Evolutionary conservation across 441 rosid species (phyloP).

Genomic region (Eruca vesicaria): DNA sequence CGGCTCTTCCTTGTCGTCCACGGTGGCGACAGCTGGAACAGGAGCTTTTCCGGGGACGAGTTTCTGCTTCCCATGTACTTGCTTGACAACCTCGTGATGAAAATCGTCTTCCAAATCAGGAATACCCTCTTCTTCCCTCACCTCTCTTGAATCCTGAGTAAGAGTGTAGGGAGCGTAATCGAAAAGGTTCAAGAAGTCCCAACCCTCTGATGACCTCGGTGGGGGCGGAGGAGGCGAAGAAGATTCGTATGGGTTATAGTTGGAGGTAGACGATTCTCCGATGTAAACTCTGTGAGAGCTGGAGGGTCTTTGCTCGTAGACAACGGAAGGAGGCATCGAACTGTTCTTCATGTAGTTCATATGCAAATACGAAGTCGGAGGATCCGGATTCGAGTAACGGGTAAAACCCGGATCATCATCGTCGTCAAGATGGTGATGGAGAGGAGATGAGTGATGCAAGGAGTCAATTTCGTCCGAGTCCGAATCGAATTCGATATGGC

Average conservation of each 20-base stretch:
- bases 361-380: conserved; percentile 35
- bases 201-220: conserved; percentile 46
- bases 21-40: background rate
- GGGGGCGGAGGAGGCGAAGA: conserved; percentile 62
- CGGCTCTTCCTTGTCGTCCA: conserved; percentile 14
- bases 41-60: conserved; percentile 33
- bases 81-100: conserved; percentile 71
- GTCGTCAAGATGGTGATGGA: conserved; percentile 42
- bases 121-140: conserved; percentile 85
- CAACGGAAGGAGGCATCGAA: conserved; percentile 49
- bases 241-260: conserved; percentile 25
- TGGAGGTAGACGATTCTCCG: conserved; percentile 62
- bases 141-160: conserved; percentile 59
- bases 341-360: conserved; percentile 79
- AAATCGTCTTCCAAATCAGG: conserved; percentile 87
- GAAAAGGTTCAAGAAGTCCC: conserved; percentile 78
- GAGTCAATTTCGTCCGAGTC: conserved; percentile 39
- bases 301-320: conserved; percentile 65
- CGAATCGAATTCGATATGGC: conserved; percentile 56
- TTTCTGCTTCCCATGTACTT: conserved; percentile 61
- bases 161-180: conserved; percentile 53
- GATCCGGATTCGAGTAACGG: conserved; percentile 20
- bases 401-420: conserved; percentile 25
- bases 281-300: conserved; percentile 47
- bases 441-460: conserved; percentile 46